A percentile compares a stretch with the other conserved stretches of the same genome.
Evolutionary conservation across 1,284 basidiomycete species (phyloP).

Genomic region (Microbotryum scabiosae): DNA sequence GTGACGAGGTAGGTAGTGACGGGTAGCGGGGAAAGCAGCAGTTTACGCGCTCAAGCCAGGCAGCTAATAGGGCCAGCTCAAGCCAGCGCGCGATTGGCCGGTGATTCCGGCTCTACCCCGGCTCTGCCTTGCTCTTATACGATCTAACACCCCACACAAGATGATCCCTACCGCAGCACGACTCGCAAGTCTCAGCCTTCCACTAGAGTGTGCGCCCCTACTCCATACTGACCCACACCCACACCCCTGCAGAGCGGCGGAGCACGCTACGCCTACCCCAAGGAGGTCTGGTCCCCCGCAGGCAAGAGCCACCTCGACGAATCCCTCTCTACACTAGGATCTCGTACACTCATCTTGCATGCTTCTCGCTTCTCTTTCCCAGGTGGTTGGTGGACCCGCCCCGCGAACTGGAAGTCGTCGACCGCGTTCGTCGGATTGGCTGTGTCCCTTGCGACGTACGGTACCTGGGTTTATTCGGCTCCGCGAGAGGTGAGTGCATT

Average conservation of each 20-base stretch:
- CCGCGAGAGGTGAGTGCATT: constrained; percentile 44
- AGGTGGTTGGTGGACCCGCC: constrained; percentile 53
- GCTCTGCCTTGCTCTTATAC: no score
- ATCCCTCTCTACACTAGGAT: not conserved
- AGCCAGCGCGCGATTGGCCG: no score
- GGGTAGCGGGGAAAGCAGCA: no score
- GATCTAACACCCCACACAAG: not conserved
- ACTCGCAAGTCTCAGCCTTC: not conserved
- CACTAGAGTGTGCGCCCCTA: no score
- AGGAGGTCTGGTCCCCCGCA: constrained; percentile 50
- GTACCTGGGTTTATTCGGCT: constrained; percentile 47
- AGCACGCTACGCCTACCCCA: constrained; percentile 49
- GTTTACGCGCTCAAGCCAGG: no score
- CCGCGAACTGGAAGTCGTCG: constrained; percentile 48
- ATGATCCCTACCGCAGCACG: not conserved
- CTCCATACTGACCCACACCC: not conserved
- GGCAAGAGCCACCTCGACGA: constrained; percentile 30
- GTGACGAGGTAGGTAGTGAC: no score
- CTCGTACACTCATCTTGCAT: not conserved
- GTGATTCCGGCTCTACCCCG: no score
- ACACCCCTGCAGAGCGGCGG: constrained; percentile 36
- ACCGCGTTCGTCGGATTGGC: constrained; percentile 45
- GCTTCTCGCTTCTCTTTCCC: not conserved
- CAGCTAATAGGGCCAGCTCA: no score
- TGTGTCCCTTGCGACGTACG: constrained; percentile 44